Percentiles rank a stretch among this genome's conserved stretches.
These are phyloP conservation scores for Cyclotella sp. DNA, from an alignment of 108 stramenopile genomes.

Conservation along the genomic window DNA sequence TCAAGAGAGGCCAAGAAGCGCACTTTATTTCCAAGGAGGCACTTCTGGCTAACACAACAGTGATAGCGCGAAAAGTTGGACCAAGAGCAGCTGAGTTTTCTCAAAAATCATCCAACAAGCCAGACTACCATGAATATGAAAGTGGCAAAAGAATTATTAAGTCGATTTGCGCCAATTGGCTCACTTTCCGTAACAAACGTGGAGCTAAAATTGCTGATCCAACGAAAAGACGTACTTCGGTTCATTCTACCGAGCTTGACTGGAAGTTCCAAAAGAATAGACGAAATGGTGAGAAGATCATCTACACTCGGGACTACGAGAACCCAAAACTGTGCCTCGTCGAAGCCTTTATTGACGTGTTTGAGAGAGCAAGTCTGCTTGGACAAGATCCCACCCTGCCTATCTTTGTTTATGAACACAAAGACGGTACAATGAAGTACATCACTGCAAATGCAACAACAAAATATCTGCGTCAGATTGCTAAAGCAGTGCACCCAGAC, in stretches of 20 bases:
- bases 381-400: constrained; percentile 3
- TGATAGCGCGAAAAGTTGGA: not conserved
- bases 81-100: constrained; percentile 6
- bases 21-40: not conserved
- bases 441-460: not conserved
- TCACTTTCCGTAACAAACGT: not conserved
- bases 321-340: constrained; percentile 10
- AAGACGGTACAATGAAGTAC: not conserved
- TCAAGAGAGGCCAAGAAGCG: not conserved
- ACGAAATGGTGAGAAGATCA: not conserved
- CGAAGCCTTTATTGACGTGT: not conserved
- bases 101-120: constrained; percentile 9
- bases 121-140: constrained; percentile 13
- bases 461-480: not conserved
- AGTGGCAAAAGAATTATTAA: constrained; percentile 15
- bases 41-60: not conserved
- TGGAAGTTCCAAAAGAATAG: constrained; percentile 28
- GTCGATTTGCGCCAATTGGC: not conserved
- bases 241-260: not conserved
- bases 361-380: not conserved
- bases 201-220: not conserved
- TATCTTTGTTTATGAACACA: not conserved
- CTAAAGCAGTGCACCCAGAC: not conserved
- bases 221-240: not conserved
- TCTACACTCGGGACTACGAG: not conserved